Percentiles rank a stretch among this genome's conserved stretches.
Conservation (phyloP, 345 rosid genomes). For the Leavenworthia alabamica region DNA sequence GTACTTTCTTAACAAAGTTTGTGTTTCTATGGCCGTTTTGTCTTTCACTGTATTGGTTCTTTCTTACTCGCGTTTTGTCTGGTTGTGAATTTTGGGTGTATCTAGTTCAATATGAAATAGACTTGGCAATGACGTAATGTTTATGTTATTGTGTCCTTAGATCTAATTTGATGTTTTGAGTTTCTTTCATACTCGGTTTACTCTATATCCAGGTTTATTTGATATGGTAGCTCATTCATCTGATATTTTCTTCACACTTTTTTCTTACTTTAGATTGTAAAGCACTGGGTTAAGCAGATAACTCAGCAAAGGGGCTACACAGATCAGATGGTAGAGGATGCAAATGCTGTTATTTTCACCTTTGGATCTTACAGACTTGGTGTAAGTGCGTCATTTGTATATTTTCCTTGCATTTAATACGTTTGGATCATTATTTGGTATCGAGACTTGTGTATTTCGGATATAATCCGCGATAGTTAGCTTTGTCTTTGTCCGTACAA, state of each 20-base stretch:
- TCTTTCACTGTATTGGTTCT: not conserved
- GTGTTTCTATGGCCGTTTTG: not conserved
- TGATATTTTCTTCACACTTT: not conserved
- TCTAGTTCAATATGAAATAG: not conserved
- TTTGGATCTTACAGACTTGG: conserved; percentile 94
- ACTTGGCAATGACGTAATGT: not conserved
- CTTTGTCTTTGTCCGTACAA: not conserved
- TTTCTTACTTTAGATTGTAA: conserved; percentile 48
- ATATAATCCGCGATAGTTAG: not conserved
- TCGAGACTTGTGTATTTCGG: not conserved
- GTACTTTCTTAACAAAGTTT: not conserved
- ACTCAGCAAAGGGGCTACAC: conserved; percentile 64
- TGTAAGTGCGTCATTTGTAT: conserved; percentile 40
- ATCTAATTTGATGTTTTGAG: not conserved
- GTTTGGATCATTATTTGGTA: not conserved
- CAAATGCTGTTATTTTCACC: conserved; percentile 81
- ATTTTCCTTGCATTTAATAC: not conserved
- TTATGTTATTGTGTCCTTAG: not conserved
- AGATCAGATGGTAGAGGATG: conserved; percentile 91
- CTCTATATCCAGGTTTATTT: not conserved
- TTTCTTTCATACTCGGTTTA: not conserved
- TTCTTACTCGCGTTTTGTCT: not conserved
- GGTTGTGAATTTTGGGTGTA: too few relatives aligned
- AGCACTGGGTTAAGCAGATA: conserved; percentile 75
- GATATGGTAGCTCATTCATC: not conserved